phyloP scores from a whole-genome alignment of 306 rosid genomes.

The Medicago arabica region DNA sequence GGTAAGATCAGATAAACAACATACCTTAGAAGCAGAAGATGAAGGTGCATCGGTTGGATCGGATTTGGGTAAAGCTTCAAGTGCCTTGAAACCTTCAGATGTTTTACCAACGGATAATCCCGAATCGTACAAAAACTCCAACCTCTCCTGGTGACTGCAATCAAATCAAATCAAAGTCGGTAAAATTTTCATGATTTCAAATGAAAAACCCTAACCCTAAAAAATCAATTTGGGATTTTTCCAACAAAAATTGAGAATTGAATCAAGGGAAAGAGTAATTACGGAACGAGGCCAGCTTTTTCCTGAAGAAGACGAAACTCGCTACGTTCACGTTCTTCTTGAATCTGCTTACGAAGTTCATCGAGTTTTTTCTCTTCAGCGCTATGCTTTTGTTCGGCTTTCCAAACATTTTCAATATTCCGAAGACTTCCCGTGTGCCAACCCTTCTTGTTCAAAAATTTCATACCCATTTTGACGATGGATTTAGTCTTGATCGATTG shows the following conservation, averaged over 20 bases:
- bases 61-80: constrained; percentile 69
- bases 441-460: constrained; percentile 97
- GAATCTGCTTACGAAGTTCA: constrained; percentile 92
- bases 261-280: constrained; percentile 28
- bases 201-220: constrained; percentile 17
- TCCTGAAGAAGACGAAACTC: constrained; percentile 96
- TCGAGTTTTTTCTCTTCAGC: constrained; percentile 91
- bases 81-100: constrained; percentile 77
- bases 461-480: constrained; percentile 64
- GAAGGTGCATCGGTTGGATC: constrained; percentile 56
- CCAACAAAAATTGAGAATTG: background rate
- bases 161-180: constrained; percentile 32
- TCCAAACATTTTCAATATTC: constrained; percentile 97
- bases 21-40: constrained; percentile 60
- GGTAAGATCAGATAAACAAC: background rate
- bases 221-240: background rate
- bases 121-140: constrained; percentile 90
- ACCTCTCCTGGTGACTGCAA: constrained; percentile 82
- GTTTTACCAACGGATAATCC: constrained; percentile 84
- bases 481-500: background rate
- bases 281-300: constrained; percentile 96
- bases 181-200: background rate
- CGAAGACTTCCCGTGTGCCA: constrained; percentile 99
- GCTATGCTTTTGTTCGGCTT: constrained; percentile 92
- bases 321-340: constrained; percentile 78